Evolutionary conservation across 1,284 basidiomycete genomes (phyloP), one percentile per base, ranked within the genome.

Genomic region (Moniliella sp.): DNA sequence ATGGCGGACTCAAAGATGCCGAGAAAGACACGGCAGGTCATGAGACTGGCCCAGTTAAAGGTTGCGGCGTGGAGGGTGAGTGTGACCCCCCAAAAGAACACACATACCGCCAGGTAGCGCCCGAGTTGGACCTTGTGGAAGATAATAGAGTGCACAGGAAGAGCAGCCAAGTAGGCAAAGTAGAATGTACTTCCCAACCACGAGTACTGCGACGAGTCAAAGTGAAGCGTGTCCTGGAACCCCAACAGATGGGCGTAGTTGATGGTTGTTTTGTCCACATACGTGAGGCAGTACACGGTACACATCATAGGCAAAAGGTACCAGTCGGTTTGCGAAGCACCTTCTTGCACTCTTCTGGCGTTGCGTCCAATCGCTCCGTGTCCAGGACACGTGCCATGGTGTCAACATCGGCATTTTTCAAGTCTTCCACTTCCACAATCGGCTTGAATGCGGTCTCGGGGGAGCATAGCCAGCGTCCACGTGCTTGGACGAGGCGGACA

Each of bases 181-280:
- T 57, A 58, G 30, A 55, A 43, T 28, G 43, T 44, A 16, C n/a
- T n/a, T 4, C 48, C 48, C 2, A 57, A 35, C 51, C 53, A 58
- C 1, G 38, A 39, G 35, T 53, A 61, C 19, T 61, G 37, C 5
- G 42, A 34, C 2, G 44, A 45, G 4, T 36, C 33, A 4, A 61
- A 35, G 15, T 48, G n/a, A 7, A 40, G 36, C 30, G 57, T 57
- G 11, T 36, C 33, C 11, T 45, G 40, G 4, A 61, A 18, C 4
- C 50, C 50, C 26, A 56, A 39, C n/a, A 59, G 41, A 28, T 37
- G 39, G 33, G 45, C 46, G 33, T 51, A 55, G 31, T 41, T 46
- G 21, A n/a, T 23, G 21, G 21, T 23, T 29, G 4, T 4, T 7
- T 57, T 57, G 40, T 56, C 52, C 2, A 56, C 36, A 31, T 46